Evolutionary conservation across 192 early-diverging fungal genomes (phyloP), one percentile per base, ranked within the genome.

Genomic region (Backusella westeae): DNA sequence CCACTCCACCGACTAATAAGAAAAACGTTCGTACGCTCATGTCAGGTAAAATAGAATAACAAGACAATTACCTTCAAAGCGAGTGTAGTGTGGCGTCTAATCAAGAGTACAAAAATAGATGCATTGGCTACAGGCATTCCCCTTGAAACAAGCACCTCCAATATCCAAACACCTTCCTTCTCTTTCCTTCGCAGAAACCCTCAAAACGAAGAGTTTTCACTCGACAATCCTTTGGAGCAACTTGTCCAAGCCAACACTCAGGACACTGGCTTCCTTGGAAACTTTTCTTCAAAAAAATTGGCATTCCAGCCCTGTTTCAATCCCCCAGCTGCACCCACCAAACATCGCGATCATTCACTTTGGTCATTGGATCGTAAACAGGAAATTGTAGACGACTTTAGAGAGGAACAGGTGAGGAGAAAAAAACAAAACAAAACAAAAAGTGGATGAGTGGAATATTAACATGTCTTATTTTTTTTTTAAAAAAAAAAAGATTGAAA

Each of bases 271-370:
- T 63, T 63, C 26, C 56, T 63, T 63, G 26, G 23, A 29, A 14
- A 4, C 10, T 63, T 26, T 63, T 29, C 21, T 29, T 29, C 21
- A 29, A 63, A 63, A 12, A 63, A 63, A 26, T 63, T 63, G 56
- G 56, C 56, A 0, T 63, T 63, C 56, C 56, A 63, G 12, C 56
- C 56, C 7, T 63, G 56, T 63, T 63, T 63, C 56, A 63, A 63
- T 63, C 56, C 56, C 1, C 56, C 56, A 29, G 10, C 56, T 29
- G 56, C 56, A 63, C 23, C 26, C 26, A 29, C 56, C 9, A 63
- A 63, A 9, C 56, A 63, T 26, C 56, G 56, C 56, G 56, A 63
- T 63, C 56, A 63, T 63, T 63, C 56, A 63, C 56, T 63, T 29
- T 63, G 56, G 56, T 63, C 56, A 12, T 63, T 63, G 1, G 56